These are phyloP conservation scores for Rickenella mellea DNA, from an alignment of 768 basidiomycete genomes.

Conservation along the genomic window DNA sequence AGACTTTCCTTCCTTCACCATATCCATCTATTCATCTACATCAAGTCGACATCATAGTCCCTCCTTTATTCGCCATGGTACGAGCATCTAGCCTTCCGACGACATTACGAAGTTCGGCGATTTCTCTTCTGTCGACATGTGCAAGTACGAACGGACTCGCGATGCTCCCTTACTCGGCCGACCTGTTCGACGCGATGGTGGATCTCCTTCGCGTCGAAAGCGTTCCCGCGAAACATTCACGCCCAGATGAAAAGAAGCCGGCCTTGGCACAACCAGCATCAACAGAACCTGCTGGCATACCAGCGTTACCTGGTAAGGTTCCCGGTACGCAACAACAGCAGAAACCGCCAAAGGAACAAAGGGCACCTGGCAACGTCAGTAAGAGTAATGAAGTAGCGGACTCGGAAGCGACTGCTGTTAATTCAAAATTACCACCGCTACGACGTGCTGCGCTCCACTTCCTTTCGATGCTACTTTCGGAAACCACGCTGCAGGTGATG, in stretches of 20 bases:
- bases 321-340: background rate
- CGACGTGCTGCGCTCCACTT: constrained; percentile 85
- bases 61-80: constrained; percentile 57
- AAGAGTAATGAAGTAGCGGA: constrained; percentile 28
- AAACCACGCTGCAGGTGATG: background rate
- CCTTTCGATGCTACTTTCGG: constrained; percentile 50
- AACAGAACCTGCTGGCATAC: background rate
- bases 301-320: background rate
- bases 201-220: constrained; percentile 69
- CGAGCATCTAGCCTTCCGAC: constrained; percentile 56
- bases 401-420: constrained; percentile 43
- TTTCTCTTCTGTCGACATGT: constrained; percentile 68
- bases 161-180: constrained; percentile 49
- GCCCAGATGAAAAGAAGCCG: constrained; percentile 1
- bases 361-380: constrained; percentile 13
- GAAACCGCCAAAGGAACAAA: background rate
- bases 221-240: constrained; percentile 18
- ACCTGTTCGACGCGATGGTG: constrained; percentile 58
- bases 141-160: constrained; percentile 55
- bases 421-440: constrained; percentile 67
- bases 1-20: background rate
- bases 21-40: no score
- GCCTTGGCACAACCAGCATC: constrained; percentile 5
- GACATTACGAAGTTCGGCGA: constrained; percentile 56
- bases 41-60: constrained; percentile 61